Conservation (phyloP, 108 stramenopile species). For the Chaetoceros muelleri region DNA sequence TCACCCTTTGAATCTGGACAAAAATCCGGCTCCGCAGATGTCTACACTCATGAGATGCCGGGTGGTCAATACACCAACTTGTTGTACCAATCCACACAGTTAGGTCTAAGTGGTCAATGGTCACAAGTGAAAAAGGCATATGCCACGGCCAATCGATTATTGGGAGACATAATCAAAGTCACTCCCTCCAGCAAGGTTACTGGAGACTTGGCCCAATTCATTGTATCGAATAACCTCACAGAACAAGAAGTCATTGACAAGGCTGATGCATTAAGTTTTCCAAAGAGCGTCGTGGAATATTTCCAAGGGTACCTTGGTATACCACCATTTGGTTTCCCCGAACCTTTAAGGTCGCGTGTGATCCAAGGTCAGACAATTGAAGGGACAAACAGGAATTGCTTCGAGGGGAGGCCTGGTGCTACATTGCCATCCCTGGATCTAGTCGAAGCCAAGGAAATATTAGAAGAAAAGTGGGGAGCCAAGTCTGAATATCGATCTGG, state of each 20-base stretch:
- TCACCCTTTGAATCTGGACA: slow-evolving; percentile 91
- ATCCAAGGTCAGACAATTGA: slow-evolving; percentile 75
- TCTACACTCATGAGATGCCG: slow-evolving; percentile 96
- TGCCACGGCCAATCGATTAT: slow-evolving; percentile 83
- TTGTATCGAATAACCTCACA: slow-evolving; percentile 87
- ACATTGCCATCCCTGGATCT: slow-evolving; percentile 82
- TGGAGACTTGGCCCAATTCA: slow-evolving; percentile 95
- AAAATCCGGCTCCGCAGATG: slow-evolving; percentile 83
- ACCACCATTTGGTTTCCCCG: slow-evolving; percentile 94
- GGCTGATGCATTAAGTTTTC: slow-evolving; percentile 86
- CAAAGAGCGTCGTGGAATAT: slow-evolving; percentile 89
- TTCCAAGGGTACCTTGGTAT: slow-evolving; percentile 89
- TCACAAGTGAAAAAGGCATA: slow-evolving; percentile 84
- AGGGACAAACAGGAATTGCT: slow-evolving; percentile 61
- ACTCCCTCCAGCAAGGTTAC: slow-evolving; percentile 94
- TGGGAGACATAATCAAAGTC: slow-evolving; percentile 97
- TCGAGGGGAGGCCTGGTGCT: slow-evolving; percentile 92
- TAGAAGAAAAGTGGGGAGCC: slow-evolving; percentile 71
- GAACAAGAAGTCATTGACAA: slow-evolving; percentile 82
- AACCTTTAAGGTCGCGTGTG: slow-evolving; percentile 78
- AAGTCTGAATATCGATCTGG: slow-evolving; percentile 6
- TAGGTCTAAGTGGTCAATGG: slow-evolving; percentile 91
- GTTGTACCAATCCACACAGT: slow-evolving; percentile 84
- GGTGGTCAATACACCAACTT: slow-evolving; percentile 97
- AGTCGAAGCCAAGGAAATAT: slow-evolving; percentile 32